A percentile compares a stretch with the other conserved stretches of the same genome.
phyloP scores from a whole-genome alignment of 2,329 filamentous ascomycete species.

The Fusarium denticulatum region DNA sequence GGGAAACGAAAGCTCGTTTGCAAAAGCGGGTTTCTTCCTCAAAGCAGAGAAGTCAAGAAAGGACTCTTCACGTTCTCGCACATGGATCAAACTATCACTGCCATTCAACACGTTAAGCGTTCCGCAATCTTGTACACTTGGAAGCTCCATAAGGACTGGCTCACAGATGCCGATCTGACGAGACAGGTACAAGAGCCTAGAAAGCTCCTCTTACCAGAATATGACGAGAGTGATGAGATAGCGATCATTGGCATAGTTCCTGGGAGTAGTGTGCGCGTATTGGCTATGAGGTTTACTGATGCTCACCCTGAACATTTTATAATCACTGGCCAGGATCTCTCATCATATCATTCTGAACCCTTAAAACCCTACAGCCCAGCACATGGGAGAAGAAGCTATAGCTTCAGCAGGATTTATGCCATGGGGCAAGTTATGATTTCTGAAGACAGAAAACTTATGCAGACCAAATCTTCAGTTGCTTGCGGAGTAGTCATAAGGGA shows the following conservation, averaged over 20 bases:
- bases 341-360: too few relatives aligned
- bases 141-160: not conserved
- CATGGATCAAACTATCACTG: not conserved
- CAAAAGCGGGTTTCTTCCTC: not conserved
- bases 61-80: not conserved
- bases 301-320: too few relatives aligned
- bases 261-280: not conserved
- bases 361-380: fast-evolving
- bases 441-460: not conserved
- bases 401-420: not conserved
- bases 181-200: not conserved
- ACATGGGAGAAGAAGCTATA: not conserved
- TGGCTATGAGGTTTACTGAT: not conserved
- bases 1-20: not conserved
- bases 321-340: not conserved
- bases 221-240: not conserved
- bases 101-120: not conserved
- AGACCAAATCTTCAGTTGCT: too few relatives aligned
- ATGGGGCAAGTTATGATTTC: not conserved
- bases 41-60: not conserved
- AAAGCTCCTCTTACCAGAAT: not conserved
- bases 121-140: not conserved
- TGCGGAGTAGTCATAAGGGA: not conserved
- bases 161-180: not conserved
- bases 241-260: not conserved